Percentiles rank a stretch among this genome's conserved stretches.
phyloP scores from a whole-genome alignment of 805 yeast species.

The Candida adriatica region DNA sequence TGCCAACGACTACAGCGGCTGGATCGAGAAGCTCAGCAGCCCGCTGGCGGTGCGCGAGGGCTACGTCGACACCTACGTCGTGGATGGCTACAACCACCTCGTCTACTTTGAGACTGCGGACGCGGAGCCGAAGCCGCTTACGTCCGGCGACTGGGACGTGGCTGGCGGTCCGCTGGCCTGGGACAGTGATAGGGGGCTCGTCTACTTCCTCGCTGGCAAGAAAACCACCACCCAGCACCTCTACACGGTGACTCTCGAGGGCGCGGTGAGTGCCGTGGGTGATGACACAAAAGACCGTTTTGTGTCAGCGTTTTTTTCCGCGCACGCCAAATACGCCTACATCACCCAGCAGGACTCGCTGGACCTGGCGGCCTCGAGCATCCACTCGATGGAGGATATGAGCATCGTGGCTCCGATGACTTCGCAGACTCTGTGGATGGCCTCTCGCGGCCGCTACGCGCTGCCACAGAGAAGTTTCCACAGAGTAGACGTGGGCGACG shows the following conservation, averaged over 20 bases:
- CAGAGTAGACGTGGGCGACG: constrained; percentile 37
- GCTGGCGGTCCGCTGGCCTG: constrained; percentile 49
- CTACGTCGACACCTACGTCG: constrained; percentile 73
- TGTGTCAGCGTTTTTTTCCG: constrained; percentile 62
- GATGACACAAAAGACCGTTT: constrained; percentile 50
- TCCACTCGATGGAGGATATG: constrained; percentile 40
- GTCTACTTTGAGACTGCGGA: constrained; percentile 67
- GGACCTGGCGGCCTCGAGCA: constrained; percentile 60
- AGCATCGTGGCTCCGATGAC: constrained; percentile 5
- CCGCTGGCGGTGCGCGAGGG: constrained; percentile 51
- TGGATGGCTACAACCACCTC: constrained; percentile 62
- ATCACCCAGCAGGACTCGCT: constrained; percentile 68
- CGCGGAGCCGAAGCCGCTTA: constrained; percentile 47
- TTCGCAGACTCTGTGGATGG: constrained; percentile 4
- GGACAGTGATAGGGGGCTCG: constrained; percentile 41
- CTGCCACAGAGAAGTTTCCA: constrained; percentile 50
- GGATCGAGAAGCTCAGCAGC: constrained; percentile 70
- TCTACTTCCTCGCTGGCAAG: constrained; percentile 62
- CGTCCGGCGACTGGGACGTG: constrained; percentile 87
- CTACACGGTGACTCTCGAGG: constrained; percentile 21
- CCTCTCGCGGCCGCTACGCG: constrained; percentile 29
- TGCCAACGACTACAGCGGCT: constrained; percentile 46
- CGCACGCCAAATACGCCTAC: constrained; percentile 62
- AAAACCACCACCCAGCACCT: constrained; percentile 27
- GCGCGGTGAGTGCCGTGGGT: constrained; percentile 36